These are phyloP conservation scores for Neoscytalidium dimidiatum DNA, from an alignment of 2,329 filamentous ascomycete genomes.

Conservation along the genomic window DNA sequence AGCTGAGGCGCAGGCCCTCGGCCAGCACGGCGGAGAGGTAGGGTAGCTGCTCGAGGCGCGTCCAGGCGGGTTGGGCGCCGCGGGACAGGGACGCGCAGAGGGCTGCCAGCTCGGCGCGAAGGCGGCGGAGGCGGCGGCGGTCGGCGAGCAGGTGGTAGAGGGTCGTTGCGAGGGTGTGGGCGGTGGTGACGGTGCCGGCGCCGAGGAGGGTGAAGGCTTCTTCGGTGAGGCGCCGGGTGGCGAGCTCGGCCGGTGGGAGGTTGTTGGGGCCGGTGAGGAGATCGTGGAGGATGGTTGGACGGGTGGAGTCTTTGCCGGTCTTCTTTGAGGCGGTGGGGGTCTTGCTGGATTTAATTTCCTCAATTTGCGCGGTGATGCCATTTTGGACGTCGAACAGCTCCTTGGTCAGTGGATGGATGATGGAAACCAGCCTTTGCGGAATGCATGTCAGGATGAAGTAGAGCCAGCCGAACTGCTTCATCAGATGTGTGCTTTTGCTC, in stretches of 20 bases:
- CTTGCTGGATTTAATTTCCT: slow-evolving; percentile 25
- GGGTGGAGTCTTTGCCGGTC: slow-evolving; percentile 20
- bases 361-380: slow-evolving; percentile 28
- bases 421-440: slow-evolving; percentile 25
- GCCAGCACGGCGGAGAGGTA: slow-evolving; percentile 36
- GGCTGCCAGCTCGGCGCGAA: slow-evolving; percentile 31
- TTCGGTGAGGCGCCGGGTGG: slow-evolving; percentile 34
- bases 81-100: background rate
- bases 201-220: slow-evolving; percentile 42
- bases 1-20: slow-evolving; percentile 36
- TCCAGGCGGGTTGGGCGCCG: slow-evolving; percentile 14
- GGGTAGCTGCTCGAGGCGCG: slow-evolving; percentile 27
- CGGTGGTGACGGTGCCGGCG: slow-evolving; percentile 43
- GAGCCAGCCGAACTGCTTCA: slow-evolving; percentile 28
- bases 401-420: slow-evolving; percentile 29
- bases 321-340: slow-evolving; percentile 12
- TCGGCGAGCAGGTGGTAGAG: slow-evolving; percentile 33
- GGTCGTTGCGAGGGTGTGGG: slow-evolving; percentile 35
- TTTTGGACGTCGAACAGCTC: slow-evolving; percentile 31
- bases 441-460: slow-evolving; percentile 22
- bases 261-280: slow-evolving; percentile 19
- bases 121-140: slow-evolving; percentile 23
- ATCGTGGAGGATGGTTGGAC: slow-evolving; percentile 21
- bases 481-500: slow-evolving; percentile 30
- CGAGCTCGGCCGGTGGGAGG: slow-evolving; percentile 24